Evolutionary conservation across 2,329 filamentous ascomycete genomes (phyloP).

Genomic region (Daldinia eschscholtzii): DNA sequence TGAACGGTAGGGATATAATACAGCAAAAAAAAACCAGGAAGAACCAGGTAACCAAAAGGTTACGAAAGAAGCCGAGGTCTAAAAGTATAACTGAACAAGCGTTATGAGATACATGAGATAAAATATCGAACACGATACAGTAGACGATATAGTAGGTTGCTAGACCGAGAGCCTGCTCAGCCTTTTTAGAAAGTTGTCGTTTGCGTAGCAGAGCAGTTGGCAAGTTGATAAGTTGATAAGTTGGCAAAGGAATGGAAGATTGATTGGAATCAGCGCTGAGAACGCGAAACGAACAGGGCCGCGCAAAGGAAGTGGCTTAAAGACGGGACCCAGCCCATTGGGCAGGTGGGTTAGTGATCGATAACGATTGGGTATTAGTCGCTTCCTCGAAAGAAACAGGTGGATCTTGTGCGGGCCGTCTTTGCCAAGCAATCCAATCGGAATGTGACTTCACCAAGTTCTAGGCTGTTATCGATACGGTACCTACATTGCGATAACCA

Average conservation of each 20-base stretch:
- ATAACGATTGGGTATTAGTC: constrained; percentile 32
- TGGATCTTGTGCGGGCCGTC: constrained; percentile 19
- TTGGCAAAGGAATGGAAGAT: background rate
- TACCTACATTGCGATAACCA: background rate
- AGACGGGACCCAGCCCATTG: constrained; percentile 23
- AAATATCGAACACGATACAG: constrained; percentile 1
- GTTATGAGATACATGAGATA: constrained; percentile 32
- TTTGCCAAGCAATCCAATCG: constrained; percentile 20
- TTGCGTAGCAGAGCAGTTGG: constrained; percentile 11
- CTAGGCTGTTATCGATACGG: constrained; percentile 18
- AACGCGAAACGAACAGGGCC: constrained; percentile 33
- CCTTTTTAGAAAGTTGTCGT: constrained; percentile 24
- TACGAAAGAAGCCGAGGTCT: constrained; percentile 22
- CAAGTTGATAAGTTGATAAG: background rate
- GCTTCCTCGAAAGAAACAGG: constrained; percentile 20
- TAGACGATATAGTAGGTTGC: constrained; percentile 9
- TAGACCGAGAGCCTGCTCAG: constrained; percentile 43
- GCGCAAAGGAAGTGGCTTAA: constrained; percentile 17
- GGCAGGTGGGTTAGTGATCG: constrained; percentile 32
- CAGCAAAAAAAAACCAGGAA: background rate
- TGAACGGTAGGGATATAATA: constrained; percentile 17
- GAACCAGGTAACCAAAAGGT: constrained; percentile 5
- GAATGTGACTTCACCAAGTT: constrained; percentile 25
- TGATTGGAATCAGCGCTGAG: constrained; percentile 13
- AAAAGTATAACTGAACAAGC: constrained; percentile 23